phyloP scores from a whole-genome alignment of 169 alveolate species.

The Eimeria necatrix region DNA sequence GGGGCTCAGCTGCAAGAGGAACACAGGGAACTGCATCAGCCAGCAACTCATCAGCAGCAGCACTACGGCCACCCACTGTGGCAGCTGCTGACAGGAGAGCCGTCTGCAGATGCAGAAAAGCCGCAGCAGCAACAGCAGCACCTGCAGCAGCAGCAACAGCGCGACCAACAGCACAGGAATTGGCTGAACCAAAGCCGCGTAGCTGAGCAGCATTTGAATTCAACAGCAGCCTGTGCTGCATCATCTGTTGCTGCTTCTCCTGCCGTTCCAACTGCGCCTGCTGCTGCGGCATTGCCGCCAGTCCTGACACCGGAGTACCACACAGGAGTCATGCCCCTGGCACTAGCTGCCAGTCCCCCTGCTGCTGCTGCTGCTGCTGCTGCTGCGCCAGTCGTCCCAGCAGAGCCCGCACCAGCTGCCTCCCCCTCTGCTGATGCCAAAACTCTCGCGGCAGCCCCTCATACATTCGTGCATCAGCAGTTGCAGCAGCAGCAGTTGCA shows the following conservation, averaged over 20 bases:
- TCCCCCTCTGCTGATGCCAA: neutral
- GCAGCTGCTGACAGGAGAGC: slow-evolving; percentile 64
- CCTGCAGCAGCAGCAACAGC: slow-evolving; percentile 62
- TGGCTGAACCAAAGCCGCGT: slow-evolving; percentile 18
- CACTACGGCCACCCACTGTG: slow-evolving; percentile 58
- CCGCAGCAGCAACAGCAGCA: slow-evolving; percentile 45
- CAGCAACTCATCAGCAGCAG: slow-evolving; percentile 31
- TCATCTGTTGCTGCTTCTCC: neutral
- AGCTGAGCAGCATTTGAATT: neutral
- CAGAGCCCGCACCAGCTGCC: neutral
- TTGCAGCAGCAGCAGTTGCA: slow-evolving; percentile 63
- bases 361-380: slow-evolving; percentile 23
- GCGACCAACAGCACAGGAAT: slow-evolving; percentile 12
- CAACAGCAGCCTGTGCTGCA: neutral
- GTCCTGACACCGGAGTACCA: slow-evolving; percentile 11
- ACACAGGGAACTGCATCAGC: slow-evolving; percentile 72
- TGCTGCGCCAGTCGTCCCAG: neutral
- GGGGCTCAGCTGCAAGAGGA: slow-evolving; percentile 61
- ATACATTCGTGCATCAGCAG: slow-evolving; percentile 47
- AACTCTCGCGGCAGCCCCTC: neutral
- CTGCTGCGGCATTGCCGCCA: slow-evolving; percentile 1
- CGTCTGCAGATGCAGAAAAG: neutral
- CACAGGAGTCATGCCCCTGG: slow-evolving; percentile 61
- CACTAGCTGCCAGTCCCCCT: slow-evolving; percentile 37
- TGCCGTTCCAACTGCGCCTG: neutral